Evolutionary conservation across 2,329 filamentous ascomycete genomes (phyloP).

Genomic region (Aspergillus sp.): DNA sequence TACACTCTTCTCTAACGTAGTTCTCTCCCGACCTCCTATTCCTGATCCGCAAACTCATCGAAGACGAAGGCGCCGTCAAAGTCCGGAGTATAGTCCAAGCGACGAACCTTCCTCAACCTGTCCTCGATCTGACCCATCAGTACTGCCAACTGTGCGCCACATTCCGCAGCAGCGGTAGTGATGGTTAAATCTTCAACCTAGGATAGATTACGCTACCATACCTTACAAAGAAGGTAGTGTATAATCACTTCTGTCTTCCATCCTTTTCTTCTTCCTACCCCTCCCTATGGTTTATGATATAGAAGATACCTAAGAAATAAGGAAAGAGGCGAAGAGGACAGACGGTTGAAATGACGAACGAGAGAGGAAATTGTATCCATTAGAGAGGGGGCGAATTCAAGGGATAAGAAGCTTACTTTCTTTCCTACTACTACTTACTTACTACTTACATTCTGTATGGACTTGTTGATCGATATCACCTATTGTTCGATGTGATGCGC

Average conservation of each 20-base stretch:
- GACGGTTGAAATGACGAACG: too few relatives aligned
- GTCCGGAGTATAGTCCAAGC: constrained; percentile 96
- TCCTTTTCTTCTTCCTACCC: neutral
- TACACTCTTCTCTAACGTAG: constrained; percentile 41
- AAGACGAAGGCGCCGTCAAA: constrained; percentile 96
- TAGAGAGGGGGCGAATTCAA: too few relatives aligned
- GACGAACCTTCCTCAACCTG: constrained; percentile 87
- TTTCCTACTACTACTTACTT: too few relatives aligned
- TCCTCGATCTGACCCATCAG: constrained; percentile 92
- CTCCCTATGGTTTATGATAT: neutral
- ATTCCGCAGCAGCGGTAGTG: constrained; percentile 91
- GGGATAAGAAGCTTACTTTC: too few relatives aligned
- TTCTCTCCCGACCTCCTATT: constrained; percentile 91
- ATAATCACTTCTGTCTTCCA: constrained; percentile 9
- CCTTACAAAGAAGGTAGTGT: neutral
- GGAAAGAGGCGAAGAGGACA: too few relatives aligned
- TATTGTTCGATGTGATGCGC: neutral
- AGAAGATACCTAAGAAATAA: too few relatives aligned
- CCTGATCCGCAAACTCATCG: constrained; percentile 87
- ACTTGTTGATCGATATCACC: too few relatives aligned
- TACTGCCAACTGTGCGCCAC: constrained; percentile 93
- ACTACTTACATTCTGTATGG: too few relatives aligned
- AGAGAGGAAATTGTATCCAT: too few relatives aligned
- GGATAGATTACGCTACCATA: neutral
- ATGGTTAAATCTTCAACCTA: constrained; percentile 59